Base-by-base conservation (phyloP, 208 protist genomes). In the Leishmania tarentolae region DNA sequence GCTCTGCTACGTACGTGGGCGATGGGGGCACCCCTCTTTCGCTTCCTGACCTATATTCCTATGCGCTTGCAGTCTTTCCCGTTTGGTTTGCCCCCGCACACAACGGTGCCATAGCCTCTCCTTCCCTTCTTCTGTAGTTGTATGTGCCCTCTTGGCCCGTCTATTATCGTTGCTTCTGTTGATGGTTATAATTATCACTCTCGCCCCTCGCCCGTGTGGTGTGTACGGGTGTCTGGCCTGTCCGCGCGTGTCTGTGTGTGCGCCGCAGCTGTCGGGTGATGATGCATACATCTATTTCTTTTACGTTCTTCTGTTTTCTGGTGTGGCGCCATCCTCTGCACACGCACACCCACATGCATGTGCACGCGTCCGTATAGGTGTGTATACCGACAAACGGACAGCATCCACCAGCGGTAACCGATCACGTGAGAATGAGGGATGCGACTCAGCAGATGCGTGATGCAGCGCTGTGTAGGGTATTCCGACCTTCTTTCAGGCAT, bases 251-350 rank as follows among this genome's bases (percentile, higher is more conserved):
- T 66, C 15, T 40, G 61, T 21, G 28, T 40, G 61, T 42, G 28
- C 24, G 28, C 65, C 3, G 35, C 65, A 17, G 7, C 24, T 44
- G 35, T 44, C 0, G 11, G 5, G 37, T 13, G 35, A 35, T 44
- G 17, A 35, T 42, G 59, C 31, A 17, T 66, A 28, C n/a, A 66
- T 66, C 28, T 15, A 69, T 72, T 78, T 77, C 66, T 19, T 77
- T 47, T n/a, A n/a, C n/a, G 46, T 50, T 47, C 0, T 56, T 52
- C 31, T 44, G 13, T 37, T 79, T 28, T 65, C 47, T 31, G 59
- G 2, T 17, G 9, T 0, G 15, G 50, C 21, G 50, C 21, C 40
- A 71, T 69, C 68, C 17, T 31, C 28, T 31, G 46, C 37, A 75
- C 46, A 28, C 21, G 7, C 50, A 53, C 50, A 28, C 21, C 0